Conservation (phyloP, 768 basidiomycete species). For the Omphalotus guepiniiformis region DNA sequence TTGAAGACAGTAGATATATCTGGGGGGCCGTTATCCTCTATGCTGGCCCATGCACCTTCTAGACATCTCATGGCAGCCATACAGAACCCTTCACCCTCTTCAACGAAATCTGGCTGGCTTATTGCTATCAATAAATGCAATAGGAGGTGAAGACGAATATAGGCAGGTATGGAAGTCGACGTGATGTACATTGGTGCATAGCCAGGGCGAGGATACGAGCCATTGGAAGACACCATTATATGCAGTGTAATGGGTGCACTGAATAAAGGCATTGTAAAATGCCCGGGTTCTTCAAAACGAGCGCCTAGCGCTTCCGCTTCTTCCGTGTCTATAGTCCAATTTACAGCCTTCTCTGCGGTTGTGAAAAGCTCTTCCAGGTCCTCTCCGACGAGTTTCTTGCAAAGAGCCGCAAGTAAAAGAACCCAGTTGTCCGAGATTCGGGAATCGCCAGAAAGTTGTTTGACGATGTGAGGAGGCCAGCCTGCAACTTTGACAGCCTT, state of each 20-base stretch:
- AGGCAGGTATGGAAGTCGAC: conserved; percentile 65
- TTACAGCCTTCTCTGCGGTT: conserved; percentile 8
- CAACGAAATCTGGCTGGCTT: conserved; percentile 49
- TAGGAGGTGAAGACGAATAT: conserved; percentile 81
- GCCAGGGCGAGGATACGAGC: conserved; percentile 37
- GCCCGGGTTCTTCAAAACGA: conserved; percentile 37
- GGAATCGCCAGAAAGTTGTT: conserved; percentile 40
- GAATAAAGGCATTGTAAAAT: conserved; percentile 60
- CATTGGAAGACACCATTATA: conserved; percentile 49
- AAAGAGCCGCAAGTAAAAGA: conserved; percentile 50
- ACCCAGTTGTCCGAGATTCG: conserved; percentile 45
- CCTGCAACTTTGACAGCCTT: conserved; percentile 81
- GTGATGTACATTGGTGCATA: conserved; percentile 74
- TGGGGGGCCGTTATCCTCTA: conserved; percentile 72
- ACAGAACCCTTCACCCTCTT: conserved; percentile 66
- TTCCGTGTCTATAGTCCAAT: conserved; percentile 36
- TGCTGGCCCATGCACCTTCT: conserved; percentile 63
- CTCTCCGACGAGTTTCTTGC: conserved; percentile 49
- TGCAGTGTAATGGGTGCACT: conserved; percentile 64
- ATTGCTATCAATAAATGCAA: conserved; percentile 57
- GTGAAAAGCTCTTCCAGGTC: conserved; percentile 13
- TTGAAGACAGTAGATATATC: conserved; percentile 65
- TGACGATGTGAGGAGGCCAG: conserved; percentile 71
- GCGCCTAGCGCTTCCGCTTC: conserved; percentile 58
- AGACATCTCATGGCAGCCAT: conserved; percentile 67